Conservation (phyloP, 192 early-diverging fungal genomes). For the Backusella luteola region DNA sequence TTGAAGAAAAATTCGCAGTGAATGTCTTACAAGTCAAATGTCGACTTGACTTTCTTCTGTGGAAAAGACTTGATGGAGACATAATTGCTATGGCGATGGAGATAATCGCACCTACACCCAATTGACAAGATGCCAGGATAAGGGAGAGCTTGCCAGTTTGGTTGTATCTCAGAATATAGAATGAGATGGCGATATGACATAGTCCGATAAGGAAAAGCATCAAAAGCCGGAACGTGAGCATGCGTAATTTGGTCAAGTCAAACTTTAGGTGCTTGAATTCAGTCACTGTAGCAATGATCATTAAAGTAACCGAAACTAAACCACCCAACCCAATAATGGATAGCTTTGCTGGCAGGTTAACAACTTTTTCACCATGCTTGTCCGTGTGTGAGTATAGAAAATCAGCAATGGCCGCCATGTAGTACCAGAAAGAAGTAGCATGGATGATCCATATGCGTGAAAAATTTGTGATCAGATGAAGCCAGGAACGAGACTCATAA, state of each 20-base stretch:
- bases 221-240: constrained; percentile 40
- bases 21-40: constrained; percentile 45
- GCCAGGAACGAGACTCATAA: constrained; percentile 64
- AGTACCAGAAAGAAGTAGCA: constrained; percentile 64
- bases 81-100: constrained; percentile 55
- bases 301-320: constrained; percentile 50
- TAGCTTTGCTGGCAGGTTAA: constrained; percentile 27
- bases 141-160: constrained; percentile 35
- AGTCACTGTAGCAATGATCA: constrained; percentile 47
- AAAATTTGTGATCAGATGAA: constrained; percentile 69
- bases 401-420: constrained; percentile 59
- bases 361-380: constrained; percentile 11
- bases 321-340: constrained; percentile 59
- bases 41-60: not conserved
- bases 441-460: constrained; percentile 74
- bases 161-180: constrained; percentile 31
- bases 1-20: constrained; percentile 61
- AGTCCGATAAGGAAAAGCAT: constrained; percentile 50
- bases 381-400: constrained; percentile 45
- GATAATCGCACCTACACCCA: constrained; percentile 57
- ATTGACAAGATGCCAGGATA: constrained; percentile 57
- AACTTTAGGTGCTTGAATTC: constrained; percentile 61
- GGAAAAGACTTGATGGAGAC: constrained; percentile 54
- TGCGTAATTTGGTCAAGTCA: constrained; percentile 26
- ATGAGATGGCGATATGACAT: constrained; percentile 50